Evolutionary conservation across 1,284 basidiomycete species (phyloP).

Genomic region (Agaricales sp.): DNA sequence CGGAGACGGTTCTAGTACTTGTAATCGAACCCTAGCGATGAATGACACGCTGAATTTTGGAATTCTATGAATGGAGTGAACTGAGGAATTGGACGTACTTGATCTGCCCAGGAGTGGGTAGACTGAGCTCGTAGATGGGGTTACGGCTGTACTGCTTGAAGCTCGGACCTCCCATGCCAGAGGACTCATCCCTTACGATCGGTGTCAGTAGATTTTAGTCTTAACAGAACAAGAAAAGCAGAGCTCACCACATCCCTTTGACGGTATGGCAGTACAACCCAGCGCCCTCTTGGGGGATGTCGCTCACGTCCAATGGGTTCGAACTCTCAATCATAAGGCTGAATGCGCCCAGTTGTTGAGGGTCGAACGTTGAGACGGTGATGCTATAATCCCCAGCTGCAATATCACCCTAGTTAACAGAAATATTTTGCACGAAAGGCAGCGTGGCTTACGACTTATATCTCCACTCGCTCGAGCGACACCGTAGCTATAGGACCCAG

Average conservation of each 20-base stretch:
- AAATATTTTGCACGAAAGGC: conserved; percentile 3
- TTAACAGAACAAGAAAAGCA: not conserved
- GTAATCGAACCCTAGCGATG: conserved; percentile 65
- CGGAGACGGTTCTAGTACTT: conserved; percentile 36
- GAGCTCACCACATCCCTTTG: conserved; percentile 58
- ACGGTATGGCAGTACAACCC: conserved; percentile 77
- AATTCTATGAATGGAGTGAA: not conserved
- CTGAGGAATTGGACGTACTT: conserved; percentile 39
- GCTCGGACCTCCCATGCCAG: conserved; percentile 58
- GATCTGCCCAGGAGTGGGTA: conserved; percentile 43
- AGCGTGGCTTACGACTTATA: conserved; percentile 42
- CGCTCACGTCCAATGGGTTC: conserved; percentile 51
- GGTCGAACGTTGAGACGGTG: conserved; percentile 76
- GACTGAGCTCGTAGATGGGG: conserved; percentile 55
- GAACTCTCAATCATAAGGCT: conserved; percentile 55
- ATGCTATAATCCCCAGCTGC: conserved; percentile 79
- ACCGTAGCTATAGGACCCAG: conserved; percentile 79
- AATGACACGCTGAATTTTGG: not conserved
- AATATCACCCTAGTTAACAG: conserved; percentile 1
- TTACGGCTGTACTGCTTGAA: conserved; percentile 55
- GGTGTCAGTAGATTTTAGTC: not conserved
- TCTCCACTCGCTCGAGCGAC: conserved; percentile 47
- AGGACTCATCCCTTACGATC: conserved; percentile 34
- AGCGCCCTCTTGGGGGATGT: conserved; percentile 84
- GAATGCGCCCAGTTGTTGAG: conserved; percentile 57